Evolutionary conservation across 192 early-diverging fungal species (phyloP).

Genomic region (Umbelopsis sp.): DNA sequence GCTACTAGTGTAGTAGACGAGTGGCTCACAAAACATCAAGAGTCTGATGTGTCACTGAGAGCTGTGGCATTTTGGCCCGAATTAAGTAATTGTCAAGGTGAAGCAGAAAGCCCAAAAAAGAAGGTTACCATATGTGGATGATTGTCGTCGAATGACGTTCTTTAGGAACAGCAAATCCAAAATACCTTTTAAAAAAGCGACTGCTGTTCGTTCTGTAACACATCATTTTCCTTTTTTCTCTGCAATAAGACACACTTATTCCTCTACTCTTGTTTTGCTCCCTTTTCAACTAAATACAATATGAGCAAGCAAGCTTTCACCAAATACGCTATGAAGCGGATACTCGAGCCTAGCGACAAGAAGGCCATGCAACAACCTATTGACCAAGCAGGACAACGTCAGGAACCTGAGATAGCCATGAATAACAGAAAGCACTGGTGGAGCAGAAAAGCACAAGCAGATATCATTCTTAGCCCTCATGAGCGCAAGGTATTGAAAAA

Average conservation of each 20-base stretch:
- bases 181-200: too few species aligned
- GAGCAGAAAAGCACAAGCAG: conserved; percentile 27
- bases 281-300: not conserved
- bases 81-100: too few species aligned
- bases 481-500: conserved; percentile 35
- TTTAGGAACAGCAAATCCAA: too few species aligned
- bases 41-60: too few species aligned
- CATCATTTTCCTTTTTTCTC: not conserved
- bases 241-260: not conserved
- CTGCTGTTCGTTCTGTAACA: too few species aligned
- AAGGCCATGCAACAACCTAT: conserved; percentile 19
- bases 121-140: too few species aligned
- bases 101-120: too few species aligned
- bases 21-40: too few species aligned
- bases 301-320: not conserved
- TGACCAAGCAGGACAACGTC: conserved; percentile 22
- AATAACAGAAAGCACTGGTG: conserved; percentile 26
- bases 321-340: not conserved
- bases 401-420: conserved; percentile 9
- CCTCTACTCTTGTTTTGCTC: not conserved
- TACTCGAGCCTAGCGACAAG: conserved; percentile 1
- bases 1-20: too few species aligned
- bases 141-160: too few species aligned
- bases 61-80: too few species aligned
- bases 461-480: conserved; percentile 31